phyloP scores from a whole-genome alignment of 192 early-diverging fungal species.

The Mortierella alpina region DNA sequence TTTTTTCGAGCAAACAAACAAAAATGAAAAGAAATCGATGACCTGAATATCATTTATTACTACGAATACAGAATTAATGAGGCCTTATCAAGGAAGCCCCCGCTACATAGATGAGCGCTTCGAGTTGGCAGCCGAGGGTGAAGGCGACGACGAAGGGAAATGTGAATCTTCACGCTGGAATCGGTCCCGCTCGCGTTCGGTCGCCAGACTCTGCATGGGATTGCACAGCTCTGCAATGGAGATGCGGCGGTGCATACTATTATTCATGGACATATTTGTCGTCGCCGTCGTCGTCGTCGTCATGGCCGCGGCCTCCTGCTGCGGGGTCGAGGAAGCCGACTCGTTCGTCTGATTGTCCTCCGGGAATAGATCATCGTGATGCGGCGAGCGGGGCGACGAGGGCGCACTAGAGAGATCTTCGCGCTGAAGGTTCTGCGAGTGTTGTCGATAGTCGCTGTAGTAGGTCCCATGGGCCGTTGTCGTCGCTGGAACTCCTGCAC shows the following conservation, averaged over 20 bases:
- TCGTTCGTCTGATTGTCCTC: slow-evolving; percentile 11
- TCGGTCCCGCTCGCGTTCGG: slow-evolving; percentile 17
- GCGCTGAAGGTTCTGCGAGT: slow-evolving; percentile 13
- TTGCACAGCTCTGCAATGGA: slow-evolving; percentile 53
- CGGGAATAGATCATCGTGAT: slow-evolving; percentile 1
- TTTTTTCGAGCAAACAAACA: no score
- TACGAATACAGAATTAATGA: no score
- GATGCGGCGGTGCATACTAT: slow-evolving; percentile 48
- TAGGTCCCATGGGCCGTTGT: neutral
- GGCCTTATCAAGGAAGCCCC: no score
- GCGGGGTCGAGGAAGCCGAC: slow-evolving; percentile 6
- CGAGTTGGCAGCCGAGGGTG: no score
- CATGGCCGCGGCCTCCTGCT: neutral
- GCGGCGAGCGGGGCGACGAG: slow-evolving; percentile 18
- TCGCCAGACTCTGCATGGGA: slow-evolving; percentile 49
- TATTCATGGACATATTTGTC: neutral
- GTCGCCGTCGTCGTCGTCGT: slow-evolving; percentile 2
- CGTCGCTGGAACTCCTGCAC: neutral
- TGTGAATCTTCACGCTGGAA: no score
- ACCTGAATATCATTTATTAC: no score
- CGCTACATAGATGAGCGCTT: no score
- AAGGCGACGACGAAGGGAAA: no score
- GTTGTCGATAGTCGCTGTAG: slow-evolving; percentile 5
- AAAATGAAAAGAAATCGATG: no score
- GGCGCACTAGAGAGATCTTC: slow-evolving; percentile 40